A percentile compares a stretch with the other conserved stretches of the same genome.
Evolutionary conservation across 2,329 filamentous ascomycete species (phyloP).

Genomic region (Paraconiothyrium sp.): DNA sequence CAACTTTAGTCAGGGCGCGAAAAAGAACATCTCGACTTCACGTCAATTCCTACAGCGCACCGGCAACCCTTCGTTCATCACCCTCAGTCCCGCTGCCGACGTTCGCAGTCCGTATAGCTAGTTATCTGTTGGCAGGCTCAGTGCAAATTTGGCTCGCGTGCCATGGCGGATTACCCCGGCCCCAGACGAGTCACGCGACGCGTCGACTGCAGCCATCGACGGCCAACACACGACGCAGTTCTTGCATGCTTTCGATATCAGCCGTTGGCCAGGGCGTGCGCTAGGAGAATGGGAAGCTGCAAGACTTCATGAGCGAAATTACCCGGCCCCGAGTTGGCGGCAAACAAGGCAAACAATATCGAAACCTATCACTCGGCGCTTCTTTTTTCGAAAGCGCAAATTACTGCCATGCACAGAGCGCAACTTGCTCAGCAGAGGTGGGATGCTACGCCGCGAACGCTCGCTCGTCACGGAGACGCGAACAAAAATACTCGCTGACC

Average conservation of each 20-base stretch:
- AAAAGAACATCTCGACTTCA: neutral
- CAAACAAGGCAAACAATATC: conserved; percentile 6
- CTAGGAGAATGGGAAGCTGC: conserved; percentile 23
- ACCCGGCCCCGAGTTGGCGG: conserved; percentile 12
- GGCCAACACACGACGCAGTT: neutral
- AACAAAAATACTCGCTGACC: neutral
- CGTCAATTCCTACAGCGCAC: neutral
- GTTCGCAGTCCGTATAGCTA: neutral
- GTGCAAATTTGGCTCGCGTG: neutral
- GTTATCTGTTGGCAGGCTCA: neutral
- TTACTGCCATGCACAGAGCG: neutral
- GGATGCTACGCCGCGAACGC: neutral
- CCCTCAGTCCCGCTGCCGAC: neutral
- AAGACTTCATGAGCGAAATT: conserved; percentile 29
- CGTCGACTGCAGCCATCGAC: conserved; percentile 19
- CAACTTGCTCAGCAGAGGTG: neutral
- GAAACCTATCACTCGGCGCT: conserved; percentile 7
- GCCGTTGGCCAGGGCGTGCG: conserved; percentile 24
- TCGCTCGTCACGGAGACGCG: neutral
- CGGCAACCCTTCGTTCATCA: neutral
- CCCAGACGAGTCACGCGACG: conserved; percentile 19
- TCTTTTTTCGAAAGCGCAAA: neutral
- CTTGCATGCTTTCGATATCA: conserved; percentile 14
- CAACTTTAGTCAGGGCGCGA: neutral
- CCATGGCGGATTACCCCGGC: neutral